These are phyloP conservation scores for Cordyceps cateniannulata DNA, from an alignment of 2,329 filamentous ascomycete genomes.

Conservation along the genomic window DNA sequence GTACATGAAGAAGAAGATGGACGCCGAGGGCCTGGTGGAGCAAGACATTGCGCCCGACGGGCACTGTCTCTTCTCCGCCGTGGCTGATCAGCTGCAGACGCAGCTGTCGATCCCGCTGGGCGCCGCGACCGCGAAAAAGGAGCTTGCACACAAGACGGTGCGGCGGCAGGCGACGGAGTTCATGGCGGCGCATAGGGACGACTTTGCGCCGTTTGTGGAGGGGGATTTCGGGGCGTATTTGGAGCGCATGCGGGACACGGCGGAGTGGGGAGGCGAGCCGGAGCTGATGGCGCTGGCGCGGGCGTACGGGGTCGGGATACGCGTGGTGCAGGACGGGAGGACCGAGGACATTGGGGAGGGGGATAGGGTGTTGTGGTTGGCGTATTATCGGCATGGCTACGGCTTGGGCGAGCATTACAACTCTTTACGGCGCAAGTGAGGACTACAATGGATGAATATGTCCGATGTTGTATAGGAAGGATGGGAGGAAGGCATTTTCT, in stretches of 20 bases:
- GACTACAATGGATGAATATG: too few relatives aligned
- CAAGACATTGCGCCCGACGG: constrained; percentile 82
- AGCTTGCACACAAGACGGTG: constrained; percentile 56
- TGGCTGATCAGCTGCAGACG: constrained; percentile 70
- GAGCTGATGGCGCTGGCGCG: constrained; percentile 81
- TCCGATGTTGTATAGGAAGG: too few relatives aligned
- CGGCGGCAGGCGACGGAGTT: constrained; percentile 68
- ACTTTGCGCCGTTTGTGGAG: constrained; percentile 83
- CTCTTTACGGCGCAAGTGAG: constrained; percentile 54
- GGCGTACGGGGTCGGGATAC: constrained; percentile 72
- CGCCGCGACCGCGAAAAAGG: constrained; percentile 15
- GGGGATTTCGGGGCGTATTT: constrained; percentile 64
- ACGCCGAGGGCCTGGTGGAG: constrained; percentile 58
- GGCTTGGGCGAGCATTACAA: constrained; percentile 98
- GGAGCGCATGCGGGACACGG: constrained; percentile 72
- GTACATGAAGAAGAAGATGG: constrained; percentile 63
- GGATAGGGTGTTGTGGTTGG: constrained; percentile 65
- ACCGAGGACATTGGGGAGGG: constrained; percentile 63
- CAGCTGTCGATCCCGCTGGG: constrained; percentile 18
- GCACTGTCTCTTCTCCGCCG: constrained; percentile 88
- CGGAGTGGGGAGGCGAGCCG: constrained; percentile 92
- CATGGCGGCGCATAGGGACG: constrained; percentile 66
- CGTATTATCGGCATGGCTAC: constrained; percentile 91
- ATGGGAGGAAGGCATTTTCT: too few relatives aligned
- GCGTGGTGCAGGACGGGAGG: constrained; percentile 77